Evolutionary conservation across 306 rosid genomes (phyloP).

Genomic region (Begonia peltatifolia): DNA sequence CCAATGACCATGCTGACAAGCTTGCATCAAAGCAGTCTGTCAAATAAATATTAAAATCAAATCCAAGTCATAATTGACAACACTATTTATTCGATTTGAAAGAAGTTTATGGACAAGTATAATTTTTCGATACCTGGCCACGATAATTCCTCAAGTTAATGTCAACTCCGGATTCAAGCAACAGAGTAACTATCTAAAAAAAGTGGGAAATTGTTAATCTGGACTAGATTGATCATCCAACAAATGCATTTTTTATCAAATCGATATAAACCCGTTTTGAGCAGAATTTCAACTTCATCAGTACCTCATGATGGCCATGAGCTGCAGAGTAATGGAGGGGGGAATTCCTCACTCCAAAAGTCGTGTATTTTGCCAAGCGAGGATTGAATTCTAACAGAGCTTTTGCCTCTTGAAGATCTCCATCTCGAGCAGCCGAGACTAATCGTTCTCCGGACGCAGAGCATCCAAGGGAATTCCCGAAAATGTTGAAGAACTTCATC

Average conservation of each 20-base stretch:
- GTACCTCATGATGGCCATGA: constrained; percentile 98
- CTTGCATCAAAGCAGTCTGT: constrained; percentile 99
- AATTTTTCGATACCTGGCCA: constrained; percentile 57
- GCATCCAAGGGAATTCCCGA: constrained; percentile 96
- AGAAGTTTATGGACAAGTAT: background rate
- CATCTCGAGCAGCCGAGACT: constrained; percentile 98
- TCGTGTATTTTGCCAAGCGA: constrained; percentile 81
- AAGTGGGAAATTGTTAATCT: too few relatives aligned
- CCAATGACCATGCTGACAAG: constrained; percentile 98
- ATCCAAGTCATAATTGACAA: too few relatives aligned
- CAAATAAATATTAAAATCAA: constrained; percentile 1
- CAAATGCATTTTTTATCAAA: too few relatives aligned
- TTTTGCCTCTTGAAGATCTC: constrained; percentile 93
- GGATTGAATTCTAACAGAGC: constrained; percentile 87
- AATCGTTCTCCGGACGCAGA: constrained; percentile 95
- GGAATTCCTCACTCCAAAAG: constrained; percentile 92
- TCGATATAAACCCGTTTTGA: too few relatives aligned
- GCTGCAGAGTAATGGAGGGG: constrained; percentile 97
- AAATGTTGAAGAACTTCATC: constrained; percentile 61
- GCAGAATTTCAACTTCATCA: too few relatives aligned
- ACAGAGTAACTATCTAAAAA: constrained; percentile 56
- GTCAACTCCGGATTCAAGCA: constrained; percentile 92
- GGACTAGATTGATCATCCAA: too few relatives aligned
- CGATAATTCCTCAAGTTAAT: constrained; percentile 88
- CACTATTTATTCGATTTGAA: too few relatives aligned